Evolutionary conservation across 208 protist species (phyloP).

Genomic region (Trichomonas gallinae): DNA sequence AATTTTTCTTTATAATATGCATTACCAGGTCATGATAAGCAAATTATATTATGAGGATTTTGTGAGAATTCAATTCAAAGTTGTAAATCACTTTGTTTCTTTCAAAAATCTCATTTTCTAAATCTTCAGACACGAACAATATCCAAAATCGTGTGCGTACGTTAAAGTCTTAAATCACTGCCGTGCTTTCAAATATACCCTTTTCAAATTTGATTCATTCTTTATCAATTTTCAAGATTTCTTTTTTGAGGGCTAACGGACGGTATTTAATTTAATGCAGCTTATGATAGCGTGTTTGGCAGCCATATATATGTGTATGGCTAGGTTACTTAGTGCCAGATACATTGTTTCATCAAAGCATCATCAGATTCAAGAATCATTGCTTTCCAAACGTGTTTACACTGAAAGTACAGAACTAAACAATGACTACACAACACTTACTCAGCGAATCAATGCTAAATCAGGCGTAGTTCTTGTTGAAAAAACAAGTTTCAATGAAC

Average conservation of each 20-base stretch:
- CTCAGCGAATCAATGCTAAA: neutral
- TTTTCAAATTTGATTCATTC: too few relatives aligned
- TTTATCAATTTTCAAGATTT: too few relatives aligned
- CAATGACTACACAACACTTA: neutral
- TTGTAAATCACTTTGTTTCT: too few relatives aligned
- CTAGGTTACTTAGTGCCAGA: neutral
- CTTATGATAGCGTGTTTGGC: neutral
- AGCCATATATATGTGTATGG: neutral
- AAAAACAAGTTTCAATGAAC: neutral
- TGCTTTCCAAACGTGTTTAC: neutral
- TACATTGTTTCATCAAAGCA: neutral
- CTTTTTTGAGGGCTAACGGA: neutral
- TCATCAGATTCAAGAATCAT: neutral
- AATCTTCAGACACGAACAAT: too few relatives aligned
- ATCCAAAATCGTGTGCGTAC: too few relatives aligned
- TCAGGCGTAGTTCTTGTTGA: neutral
- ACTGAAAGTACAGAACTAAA: neutral
- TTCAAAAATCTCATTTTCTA: too few relatives aligned
- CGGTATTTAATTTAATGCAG: neutral
- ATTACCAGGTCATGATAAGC: too few relatives aligned
- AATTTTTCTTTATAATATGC: too few relatives aligned
- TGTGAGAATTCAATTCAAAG: too few relatives aligned
- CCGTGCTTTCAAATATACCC: too few relatives aligned
- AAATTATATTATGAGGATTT: too few relatives aligned
- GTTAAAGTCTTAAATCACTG: too few relatives aligned